Percentiles rank a stretch among this genome's conserved stretches.
phyloP scores from a whole-genome alignment of 139 green algal genomes.

The Chlamydomonas urium region DNA sequence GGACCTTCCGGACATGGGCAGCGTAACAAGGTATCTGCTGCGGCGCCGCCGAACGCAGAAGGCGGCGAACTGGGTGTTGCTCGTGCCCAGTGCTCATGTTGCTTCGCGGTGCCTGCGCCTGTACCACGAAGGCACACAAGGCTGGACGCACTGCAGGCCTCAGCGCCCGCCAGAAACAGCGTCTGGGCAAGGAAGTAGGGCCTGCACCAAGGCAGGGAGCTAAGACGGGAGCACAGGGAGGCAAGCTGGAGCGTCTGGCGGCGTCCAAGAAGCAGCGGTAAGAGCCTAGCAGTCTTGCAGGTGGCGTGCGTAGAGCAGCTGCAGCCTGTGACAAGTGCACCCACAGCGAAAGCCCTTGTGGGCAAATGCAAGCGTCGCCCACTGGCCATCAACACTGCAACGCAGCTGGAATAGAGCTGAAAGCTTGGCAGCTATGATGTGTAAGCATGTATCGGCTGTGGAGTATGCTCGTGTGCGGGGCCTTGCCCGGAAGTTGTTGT shows the following conservation, averaged over 20 bases:
- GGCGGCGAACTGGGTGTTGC: neutral
- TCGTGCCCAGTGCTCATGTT: neutral
- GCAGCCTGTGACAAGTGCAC: neutral
- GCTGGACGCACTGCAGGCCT: constrained; percentile 59
- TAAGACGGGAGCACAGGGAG: constrained; percentile 22
- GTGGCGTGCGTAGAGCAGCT: neutral
- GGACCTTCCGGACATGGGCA: constrained; percentile 54
- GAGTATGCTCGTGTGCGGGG: too few species aligned
- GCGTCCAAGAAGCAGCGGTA: constrained; percentile 52
- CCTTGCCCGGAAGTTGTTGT: too few species aligned
- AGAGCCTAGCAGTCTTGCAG: neutral
- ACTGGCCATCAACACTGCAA: neutral
- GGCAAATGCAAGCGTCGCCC: neutral
- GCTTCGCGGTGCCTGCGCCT: neutral
- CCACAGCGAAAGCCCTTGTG: neutral
- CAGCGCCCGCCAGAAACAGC: constrained; percentile 71
- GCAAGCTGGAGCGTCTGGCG: constrained; percentile 55
- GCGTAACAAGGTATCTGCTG: constrained; percentile 61
- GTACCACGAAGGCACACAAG: constrained; percentile 68
- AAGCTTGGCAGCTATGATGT: neutral
- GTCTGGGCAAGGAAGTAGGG: constrained; percentile 41
- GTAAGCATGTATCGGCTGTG: too few species aligned
- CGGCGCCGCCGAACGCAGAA: neutral
- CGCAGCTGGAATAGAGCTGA: neutral
- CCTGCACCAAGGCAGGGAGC: neutral